A percentile compares a stretch with the other conserved stretches of the same genome.
phyloP scores from a whole-genome alignment of 1,284 basidiomycete species.

The Mycosarcoma mackinlayi region DNA sequence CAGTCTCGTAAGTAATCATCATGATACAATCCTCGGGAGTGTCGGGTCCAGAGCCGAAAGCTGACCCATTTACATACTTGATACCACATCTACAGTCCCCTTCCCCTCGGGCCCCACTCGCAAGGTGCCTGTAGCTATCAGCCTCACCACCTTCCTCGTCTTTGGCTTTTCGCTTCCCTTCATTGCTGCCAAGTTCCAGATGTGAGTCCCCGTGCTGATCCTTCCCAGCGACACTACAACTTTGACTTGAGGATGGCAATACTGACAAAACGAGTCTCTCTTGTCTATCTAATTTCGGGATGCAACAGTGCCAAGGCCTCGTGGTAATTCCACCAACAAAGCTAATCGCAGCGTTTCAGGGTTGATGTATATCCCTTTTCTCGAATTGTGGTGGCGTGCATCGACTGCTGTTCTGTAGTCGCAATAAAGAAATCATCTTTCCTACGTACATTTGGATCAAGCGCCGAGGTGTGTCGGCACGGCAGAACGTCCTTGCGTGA shows the following conservation, averaged over 20 bases:
- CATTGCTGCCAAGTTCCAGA: constrained; percentile 62
- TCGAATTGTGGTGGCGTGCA: too few species aligned
- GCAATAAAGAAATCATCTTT: too few species aligned
- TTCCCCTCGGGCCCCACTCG: constrained; percentile 62
- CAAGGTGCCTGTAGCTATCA: constrained; percentile 59
- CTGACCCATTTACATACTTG: not conserved
- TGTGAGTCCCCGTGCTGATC: constrained; percentile 4
- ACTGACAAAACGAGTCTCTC: too few species aligned
- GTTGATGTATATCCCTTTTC: not conserved
- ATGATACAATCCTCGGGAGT: not conserved
- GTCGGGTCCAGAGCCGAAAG: not conserved
- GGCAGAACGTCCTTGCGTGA: too few species aligned
- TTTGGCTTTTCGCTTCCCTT: constrained; percentile 62
- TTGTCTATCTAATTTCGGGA: too few species aligned
- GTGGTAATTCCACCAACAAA: constrained; percentile 24
- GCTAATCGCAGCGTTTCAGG: not conserved
- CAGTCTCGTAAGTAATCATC: constrained; percentile 19
- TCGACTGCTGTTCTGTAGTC: too few species aligned
- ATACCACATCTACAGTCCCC: constrained; percentile 47
- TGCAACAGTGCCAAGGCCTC: constrained; percentile 42
- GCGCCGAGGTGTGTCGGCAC: too few species aligned
- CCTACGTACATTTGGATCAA: too few species aligned
- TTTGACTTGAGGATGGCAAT: too few species aligned
- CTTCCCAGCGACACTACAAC: too few species aligned
- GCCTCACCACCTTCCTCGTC: constrained; percentile 59